Evolutionary conservation across 257 asterid species (phyloP), one percentile per base, ranked within the genome.

Genomic region (Gynochthodes officinalis): DNA sequence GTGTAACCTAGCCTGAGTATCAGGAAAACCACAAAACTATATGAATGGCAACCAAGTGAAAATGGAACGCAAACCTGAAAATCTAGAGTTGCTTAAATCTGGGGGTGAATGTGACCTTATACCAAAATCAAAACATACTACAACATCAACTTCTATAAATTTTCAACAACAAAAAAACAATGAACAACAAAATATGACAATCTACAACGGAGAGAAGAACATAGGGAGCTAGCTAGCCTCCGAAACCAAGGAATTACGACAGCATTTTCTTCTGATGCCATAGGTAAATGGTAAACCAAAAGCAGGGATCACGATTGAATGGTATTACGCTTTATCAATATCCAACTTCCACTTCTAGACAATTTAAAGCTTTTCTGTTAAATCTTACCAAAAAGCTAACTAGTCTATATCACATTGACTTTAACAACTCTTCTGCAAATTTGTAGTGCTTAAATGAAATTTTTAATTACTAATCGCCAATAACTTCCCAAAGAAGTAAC

Each of bases 1-100:
- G 66, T 90, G 84, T 82, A 93, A 80, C 76, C 89, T 83, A 70
- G 96, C 94, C 98, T 93, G 90, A 53, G 33, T 35, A 53, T 37
- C 14, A 8, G 46, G 44, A 15, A 52, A 37, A 7, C 35, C 35
- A 64, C 68, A 42, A 53, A 39, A 5, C 33, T 21, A 52, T 52
- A 49, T 27, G 27, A 48, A 50, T 39, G 37, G 71, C 9, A 49
- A 14, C 50, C 9, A 11, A 28, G 40, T 19, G 30, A 67, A 67
- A 52, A 52, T 69, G 35, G 62, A 53, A 69, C 64, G 64, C 33
- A 30, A 39, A 69, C 13, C n/a, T 12, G 35, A 37, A 28, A 48
- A 32, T 39, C 25, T 10, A 60, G 12, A 39, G 25, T 33, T 60
- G 66, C 25, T 60, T 32, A 33, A 60, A 32, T 33, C 66, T 14